A percentile compares a stretch with the other conserved stretches of the same genome.
Conservation (phyloP, 1,139 yeast genomes). For the Kodamaea arcana region DNA sequence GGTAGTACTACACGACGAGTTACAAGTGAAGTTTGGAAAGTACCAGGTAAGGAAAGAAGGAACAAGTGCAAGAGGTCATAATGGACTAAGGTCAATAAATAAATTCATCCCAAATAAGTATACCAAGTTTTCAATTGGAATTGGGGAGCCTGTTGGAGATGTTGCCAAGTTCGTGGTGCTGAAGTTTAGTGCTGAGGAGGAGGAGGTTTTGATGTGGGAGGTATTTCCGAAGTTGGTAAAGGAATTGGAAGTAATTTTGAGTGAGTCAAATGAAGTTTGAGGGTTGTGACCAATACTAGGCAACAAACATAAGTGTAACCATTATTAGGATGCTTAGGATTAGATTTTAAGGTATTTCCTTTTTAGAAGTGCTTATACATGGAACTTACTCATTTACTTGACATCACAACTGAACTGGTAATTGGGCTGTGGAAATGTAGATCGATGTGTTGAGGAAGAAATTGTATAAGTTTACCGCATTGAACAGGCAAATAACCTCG, state of each 20-base stretch:
- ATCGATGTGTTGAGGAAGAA: too few relatives aligned
- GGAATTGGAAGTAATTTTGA: constrained; percentile 28
- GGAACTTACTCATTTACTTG: too few relatives aligned
- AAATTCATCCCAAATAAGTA: constrained; percentile 40
- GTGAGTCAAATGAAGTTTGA: background rate
- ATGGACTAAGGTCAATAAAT: constrained; percentile 64
- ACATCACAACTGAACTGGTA: too few relatives aligned
- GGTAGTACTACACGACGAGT: constrained; percentile 72
- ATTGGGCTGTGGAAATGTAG: too few relatives aligned
- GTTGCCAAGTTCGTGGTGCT: constrained; percentile 64
- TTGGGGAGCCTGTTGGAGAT: constrained; percentile 56
- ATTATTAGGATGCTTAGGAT: too few relatives aligned
- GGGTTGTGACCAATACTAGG: too few relatives aligned
- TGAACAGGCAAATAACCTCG: too few relatives aligned
- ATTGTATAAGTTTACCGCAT: too few relatives aligned
- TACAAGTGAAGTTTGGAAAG: constrained; percentile 61
- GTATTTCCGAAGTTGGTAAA: constrained; percentile 37
- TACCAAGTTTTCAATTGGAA: constrained; percentile 63
- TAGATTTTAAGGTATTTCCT: too few relatives aligned
- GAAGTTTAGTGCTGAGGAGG: constrained; percentile 37
- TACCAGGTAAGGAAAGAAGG: constrained; percentile 54
- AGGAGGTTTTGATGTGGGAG: constrained; percentile 25
- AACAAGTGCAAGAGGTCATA: constrained; percentile 71
- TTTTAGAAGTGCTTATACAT: too few relatives aligned
- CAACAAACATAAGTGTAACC: too few relatives aligned